Evolutionary conservation across 441 rosid species (phyloP).

Genomic region (Geranium incanum): DNA sequence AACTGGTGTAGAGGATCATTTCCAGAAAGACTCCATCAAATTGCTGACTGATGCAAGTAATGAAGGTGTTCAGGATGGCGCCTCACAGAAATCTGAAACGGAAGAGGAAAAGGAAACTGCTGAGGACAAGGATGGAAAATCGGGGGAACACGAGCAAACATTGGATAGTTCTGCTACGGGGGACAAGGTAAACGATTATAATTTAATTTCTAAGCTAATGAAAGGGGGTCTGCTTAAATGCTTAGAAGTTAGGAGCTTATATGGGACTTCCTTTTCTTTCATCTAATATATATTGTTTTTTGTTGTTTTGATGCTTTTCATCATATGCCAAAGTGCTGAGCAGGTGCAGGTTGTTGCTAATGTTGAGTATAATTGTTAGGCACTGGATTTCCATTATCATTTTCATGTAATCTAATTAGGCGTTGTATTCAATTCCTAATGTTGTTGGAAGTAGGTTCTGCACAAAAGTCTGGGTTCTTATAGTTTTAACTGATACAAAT

Average conservation of each 20-base stretch:
- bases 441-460: background rate
- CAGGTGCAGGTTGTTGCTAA: background rate
- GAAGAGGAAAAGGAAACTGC: background rate
- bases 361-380: background rate
- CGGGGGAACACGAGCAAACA: background rate
- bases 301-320: too few relatives aligned
- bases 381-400: background rate
- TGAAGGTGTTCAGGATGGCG: slow-evolving; percentile 11
- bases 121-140: background rate
- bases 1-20: slow-evolving; percentile 27
- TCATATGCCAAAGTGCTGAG: too few relatives aligned
- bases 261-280: too few relatives aligned
- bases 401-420: background rate
- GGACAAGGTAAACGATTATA: background rate
- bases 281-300: too few relatives aligned
- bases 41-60: slow-evolving; percentile 31
- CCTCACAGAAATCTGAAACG: background rate
- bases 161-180: background rate
- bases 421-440: background rate
- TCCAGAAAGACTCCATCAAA: slow-evolving; percentile 37
- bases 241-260: too few relatives aligned
- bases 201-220: background rate
- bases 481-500: background rate
- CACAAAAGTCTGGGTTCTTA: background rate
- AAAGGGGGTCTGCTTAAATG: background rate